Evolutionary conservation across 805 yeast species (phyloP), one percentile per base, ranked within the genome.

Genomic region (Myxozyma sirexii): DNA sequence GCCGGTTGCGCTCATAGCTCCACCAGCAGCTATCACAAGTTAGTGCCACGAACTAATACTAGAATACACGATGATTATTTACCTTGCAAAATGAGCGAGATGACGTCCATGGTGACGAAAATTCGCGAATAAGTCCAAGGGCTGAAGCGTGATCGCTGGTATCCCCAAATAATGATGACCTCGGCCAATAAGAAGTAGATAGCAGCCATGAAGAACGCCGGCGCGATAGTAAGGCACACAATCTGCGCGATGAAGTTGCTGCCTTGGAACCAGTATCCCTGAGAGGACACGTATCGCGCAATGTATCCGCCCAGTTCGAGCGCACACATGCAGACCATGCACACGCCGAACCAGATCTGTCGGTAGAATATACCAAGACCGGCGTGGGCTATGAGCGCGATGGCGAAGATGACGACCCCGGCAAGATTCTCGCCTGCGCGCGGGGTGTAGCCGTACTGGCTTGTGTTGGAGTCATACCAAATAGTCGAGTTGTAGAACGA

Each of bases 191-290:
- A 77, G 65, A 80, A 86, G 74, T 90, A 91, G 2, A 90, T 77
- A 0, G 92, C 96, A 2, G 88, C 97, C 88, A 88, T 87, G 45
- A 88, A 76, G 71, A 90, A 87, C 23, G 89, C 90, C 0, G 97
- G 97, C 0, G 90, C 93, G 48, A 90, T 73, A 0, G 92, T 88
- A 58, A 90, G 75, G 67, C 86, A 79, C 56, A 85, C 80, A 62
- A 86, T 80, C 71, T 90, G 96, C 66, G 85, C 73, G 43, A 87
- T 69, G 68, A 79, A 90, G 29, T 77, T 74, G 52, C 78, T 71
- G 42, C 72, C 63, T 37, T 74, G 68, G 15, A 63, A 41, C 64
- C 41, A 23, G 27, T 38, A 38, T 2, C 13, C 19, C 48, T 26
- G 39, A 6, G 80, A 77, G 1, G 86, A 77, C 56, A 80, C 64